Conservation (phyloP, 129 eudicot species). For the Artemisia argyi region DNA sequence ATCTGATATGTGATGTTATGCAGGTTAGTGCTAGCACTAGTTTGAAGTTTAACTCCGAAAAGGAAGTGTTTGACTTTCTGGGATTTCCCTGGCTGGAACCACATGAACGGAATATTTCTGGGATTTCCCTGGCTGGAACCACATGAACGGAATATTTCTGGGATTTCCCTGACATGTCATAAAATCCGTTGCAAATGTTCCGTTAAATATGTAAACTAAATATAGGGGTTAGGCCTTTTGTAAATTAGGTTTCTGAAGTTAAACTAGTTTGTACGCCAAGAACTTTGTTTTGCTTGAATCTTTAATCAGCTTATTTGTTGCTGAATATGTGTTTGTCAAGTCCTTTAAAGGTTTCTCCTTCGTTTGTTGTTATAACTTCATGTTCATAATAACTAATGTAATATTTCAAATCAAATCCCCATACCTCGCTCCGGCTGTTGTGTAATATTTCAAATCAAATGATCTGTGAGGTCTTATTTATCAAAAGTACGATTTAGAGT, state of each 20-base stretch:
- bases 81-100: constrained; percentile 90
- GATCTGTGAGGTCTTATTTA: no score
- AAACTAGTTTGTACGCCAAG: neutral
- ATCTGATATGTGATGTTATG: constrained; percentile 9
- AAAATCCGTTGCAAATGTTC: neutral
- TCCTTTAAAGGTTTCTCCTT: neutral
- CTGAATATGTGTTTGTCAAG: neutral
- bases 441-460: no score
- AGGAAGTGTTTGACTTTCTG: constrained; percentile 88
- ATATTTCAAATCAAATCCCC: no score
- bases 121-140: no score
- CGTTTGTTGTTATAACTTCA: neutral
- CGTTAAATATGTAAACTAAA: constrained; percentile 1
- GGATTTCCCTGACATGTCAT: constrained; percentile 23
- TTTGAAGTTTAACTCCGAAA: constrained; percentile 77
- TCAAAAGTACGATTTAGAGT: no score
- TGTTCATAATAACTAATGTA: no score
- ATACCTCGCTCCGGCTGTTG: no score
- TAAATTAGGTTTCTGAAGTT: neutral
- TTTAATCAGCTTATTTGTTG: neutral
- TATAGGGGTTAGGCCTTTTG: neutral
- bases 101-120: constrained; percentile 63
- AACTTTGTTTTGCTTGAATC: neutral
- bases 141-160: no score
- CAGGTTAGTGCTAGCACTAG: constrained; percentile 78